Evolutionary conservation across 2,329 filamentous ascomycete genomes (phyloP), one percentile per base, ranked within the genome.

Genomic region (Epichloe uncinata): DNA sequence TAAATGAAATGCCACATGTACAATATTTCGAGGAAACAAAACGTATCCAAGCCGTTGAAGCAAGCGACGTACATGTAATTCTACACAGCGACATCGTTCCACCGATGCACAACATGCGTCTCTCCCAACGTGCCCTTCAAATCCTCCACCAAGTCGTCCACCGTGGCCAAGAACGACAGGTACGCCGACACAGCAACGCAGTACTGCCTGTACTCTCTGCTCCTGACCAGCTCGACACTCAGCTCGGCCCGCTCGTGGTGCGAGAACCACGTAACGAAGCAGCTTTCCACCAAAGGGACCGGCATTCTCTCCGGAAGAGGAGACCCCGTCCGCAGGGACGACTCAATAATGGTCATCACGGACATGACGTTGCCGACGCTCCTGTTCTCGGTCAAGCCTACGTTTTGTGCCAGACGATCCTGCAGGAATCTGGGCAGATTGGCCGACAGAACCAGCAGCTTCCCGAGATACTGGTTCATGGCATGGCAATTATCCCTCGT

Each of bases 281-380:
- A 61, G 3, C 66, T 64, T 3, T 65, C 62, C 1, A 73, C 56
- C 20, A 77, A 54, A 2, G 73, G 74, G 1, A 69, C 67, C 0
- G 73, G 73, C 0, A 77, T 54, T 3, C 72, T 61, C 47, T 73
- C 69, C 0, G 73, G 73, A 0, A 74, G 55, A 0, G 74, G 64
- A n/a, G 68, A 66, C 0, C 71, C 73, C 0, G 71, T 74, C 18
- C 69, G 66, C 13, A 77, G 56, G 2, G 71, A 61, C 46, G 74
- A 71, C 45, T 74, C 71, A 6, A 73, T 57, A 3, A 75, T 65
- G 1, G 61, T 62, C 1, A 77, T 56, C 2, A 75, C 71, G 1
- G 71, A 70, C 73, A 76, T 77, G 47, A 73, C 54, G 30, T 75
- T 73, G 3, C 69, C 72, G 9, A 77, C 69, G n/a, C 61, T 62